A percentile compares a stretch with the other conserved stretches of the same genome.
These are phyloP conservation scores for Brassica balearica DNA, from an alignment of 441 rosid genomes.

Conservation along the genomic window DNA sequence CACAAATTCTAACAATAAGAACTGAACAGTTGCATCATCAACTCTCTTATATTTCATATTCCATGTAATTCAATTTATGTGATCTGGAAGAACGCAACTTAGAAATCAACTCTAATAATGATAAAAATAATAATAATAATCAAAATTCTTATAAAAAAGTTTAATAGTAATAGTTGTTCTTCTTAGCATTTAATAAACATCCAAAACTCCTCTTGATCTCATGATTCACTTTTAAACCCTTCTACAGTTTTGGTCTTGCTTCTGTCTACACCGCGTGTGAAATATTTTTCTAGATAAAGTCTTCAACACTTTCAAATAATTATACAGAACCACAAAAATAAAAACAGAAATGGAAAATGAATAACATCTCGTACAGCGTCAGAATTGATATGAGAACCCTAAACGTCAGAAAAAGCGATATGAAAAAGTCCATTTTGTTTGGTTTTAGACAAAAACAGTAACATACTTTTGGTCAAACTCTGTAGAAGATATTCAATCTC, in stretches of 20 bases:
- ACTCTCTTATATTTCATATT: too few relatives aligned
- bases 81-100: too few relatives aligned
- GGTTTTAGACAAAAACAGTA: slow-evolving; percentile 45
- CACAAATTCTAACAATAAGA: too few relatives aligned
- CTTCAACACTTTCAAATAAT: slow-evolving; percentile 1
- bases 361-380: slow-evolving; percentile 29
- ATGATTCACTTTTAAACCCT: neutral
- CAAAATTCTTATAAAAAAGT: too few relatives aligned
- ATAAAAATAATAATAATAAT: too few relatives aligned
- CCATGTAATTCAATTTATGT: too few relatives aligned
- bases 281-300: slow-evolving; percentile 2
- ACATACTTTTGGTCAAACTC: slow-evolving; percentile 46
- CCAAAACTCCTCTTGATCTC: neutral
- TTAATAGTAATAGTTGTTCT: too few relatives aligned
- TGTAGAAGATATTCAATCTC: slow-evolving; percentile 41
- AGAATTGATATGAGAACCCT: slow-evolving; percentile 26
- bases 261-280: neutral
- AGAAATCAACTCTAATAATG: too few relatives aligned
- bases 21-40: too few relatives aligned
- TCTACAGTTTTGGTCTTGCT: neutral
- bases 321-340: neutral
- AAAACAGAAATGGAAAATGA: neutral
- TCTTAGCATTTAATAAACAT: neutral
- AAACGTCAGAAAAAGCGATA: slow-evolving; percentile 3
- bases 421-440: slow-evolving; percentile 38